Percentiles rank a stretch among this genome's conserved stretches.
phyloP scores from a whole-genome alignment of 257 asterid genomes.

The Ilex asprella region DNA sequence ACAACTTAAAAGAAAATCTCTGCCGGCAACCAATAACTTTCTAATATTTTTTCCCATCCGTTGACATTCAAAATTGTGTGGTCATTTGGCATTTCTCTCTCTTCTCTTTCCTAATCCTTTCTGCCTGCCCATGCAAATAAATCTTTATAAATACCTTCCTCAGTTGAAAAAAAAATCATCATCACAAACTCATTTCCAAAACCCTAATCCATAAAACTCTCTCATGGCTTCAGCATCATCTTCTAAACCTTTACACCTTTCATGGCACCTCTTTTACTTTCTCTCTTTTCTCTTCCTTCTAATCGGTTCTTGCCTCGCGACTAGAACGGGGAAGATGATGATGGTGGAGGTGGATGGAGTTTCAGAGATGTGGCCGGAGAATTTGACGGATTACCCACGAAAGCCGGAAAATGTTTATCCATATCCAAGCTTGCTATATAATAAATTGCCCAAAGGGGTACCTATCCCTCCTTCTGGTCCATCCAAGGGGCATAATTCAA shows the following conservation, averaged over 20 bases:
- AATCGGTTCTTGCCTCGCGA: background rate
- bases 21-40: too few relatives aligned
- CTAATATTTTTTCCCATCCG: background rate
- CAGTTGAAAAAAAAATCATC: background rate
- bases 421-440: slow-evolving; percentile 12
- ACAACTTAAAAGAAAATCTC: background rate
- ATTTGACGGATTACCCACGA: slow-evolving; percentile 11
- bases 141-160: background rate
- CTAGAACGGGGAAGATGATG: slow-evolving; percentile 16
- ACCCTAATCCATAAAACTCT: background rate
- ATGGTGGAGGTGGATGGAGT: background rate
- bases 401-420: background rate
- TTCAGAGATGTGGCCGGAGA: slow-evolving; percentile 9
- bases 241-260: background rate
- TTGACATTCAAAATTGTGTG: slow-evolving; percentile 13
- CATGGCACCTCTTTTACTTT: background rate
- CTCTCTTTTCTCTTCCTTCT: slow-evolving; percentile 10
- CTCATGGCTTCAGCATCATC: slow-evolving; percentile 16
- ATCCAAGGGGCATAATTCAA: slow-evolving; percentile 24
- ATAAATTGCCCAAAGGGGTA: slow-evolving; percentile 19
- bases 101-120: slow-evolving; percentile 7
- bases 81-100: background rate
- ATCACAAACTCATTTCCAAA: background rate
- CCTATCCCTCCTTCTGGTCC: slow-evolving; percentile 32
- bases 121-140: slow-evolving; percentile 15